Evolutionary conservation across 495 filamentous ascomycete genomes (phyloP).

Genomic region (Amphirosellinia nigrospora): DNA sequence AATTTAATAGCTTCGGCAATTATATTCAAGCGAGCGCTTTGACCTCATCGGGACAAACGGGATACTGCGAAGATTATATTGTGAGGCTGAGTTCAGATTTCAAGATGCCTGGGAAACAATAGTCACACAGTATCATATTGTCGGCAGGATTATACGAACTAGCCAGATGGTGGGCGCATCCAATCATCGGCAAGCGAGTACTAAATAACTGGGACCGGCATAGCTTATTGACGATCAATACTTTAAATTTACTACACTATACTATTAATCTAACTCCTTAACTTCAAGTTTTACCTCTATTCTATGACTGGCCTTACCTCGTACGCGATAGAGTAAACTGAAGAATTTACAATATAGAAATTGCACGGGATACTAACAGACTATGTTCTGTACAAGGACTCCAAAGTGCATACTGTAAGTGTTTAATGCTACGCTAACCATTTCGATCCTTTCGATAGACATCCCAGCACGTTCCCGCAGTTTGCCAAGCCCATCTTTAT

Average conservation of each 20-base stretch:
- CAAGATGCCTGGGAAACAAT: neutral
- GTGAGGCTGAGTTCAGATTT: neutral
- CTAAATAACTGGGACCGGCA: neutral
- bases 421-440: constrained; percentile 4
- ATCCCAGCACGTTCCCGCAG: neutral
- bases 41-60: neutral
- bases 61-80: neutral
- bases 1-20: neutral
- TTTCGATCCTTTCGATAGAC: neutral
- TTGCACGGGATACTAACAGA: neutral
- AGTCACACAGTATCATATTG: too few species aligned
- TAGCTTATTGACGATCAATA: neutral
- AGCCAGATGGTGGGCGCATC: neutral
- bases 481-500: constrained; percentile 8
- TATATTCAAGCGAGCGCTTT: neutral
- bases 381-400: neutral
- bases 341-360: neutral
- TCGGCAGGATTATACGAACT: constrained; percentile 1
- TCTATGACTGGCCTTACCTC: too few species aligned
- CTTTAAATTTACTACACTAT: neutral
- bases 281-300: neutral
- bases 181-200: neutral
- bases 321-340: too few species aligned
- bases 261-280: neutral
- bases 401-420: neutral